Base-by-base conservation (phyloP, 2,329 filamentous ascomycete genomes). In the Gnomoniopsis smithogilvyi region DNA sequence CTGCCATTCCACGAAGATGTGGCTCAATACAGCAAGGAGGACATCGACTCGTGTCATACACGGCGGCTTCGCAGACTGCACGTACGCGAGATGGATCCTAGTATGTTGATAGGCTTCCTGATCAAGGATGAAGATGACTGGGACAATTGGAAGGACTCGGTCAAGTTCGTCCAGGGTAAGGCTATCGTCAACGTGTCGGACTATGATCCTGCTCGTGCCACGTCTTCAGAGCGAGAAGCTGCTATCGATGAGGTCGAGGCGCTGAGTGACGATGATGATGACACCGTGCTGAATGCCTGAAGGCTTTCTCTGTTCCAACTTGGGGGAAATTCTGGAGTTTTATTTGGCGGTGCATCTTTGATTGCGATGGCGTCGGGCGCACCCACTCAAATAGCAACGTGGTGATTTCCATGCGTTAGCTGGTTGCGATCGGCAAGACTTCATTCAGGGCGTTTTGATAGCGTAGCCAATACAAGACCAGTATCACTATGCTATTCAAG, bases 31-130 rank as follows among this genome's bases (percentile, higher is more conserved):
- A 86, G 86, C 0, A 68, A 78, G 8, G 88, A 91, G 66, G 92
- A 98, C 60, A 72, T 96, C 17, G 84, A 88, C 57, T 89, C 89
- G 1, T 97, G 92, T 68, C 94, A 99, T 71, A 98, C 93, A 0
- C 84, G 91, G 53, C 87, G 94, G 51, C 76, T 99, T 19, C 86
- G 94, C 41, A 84, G 90, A 58, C 80, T 99, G 33, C 88, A 95
- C 65, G 82, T 99, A 51, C 86, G 87, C 60, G 93, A 98, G 69
- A 95, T 99, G 91, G 95, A 99, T 68, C 95, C 95, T 0, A 97
- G 92, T 69, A 99, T 99, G 95, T 77, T 99, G 46, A 91, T 99
- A 64, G 94, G 92, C 4, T 98, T 98, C 68, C 76, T 99, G 38
- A 92, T 99, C 62, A 84, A 82, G 45, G 85, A 90, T 59, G 87